A percentile compares a stretch with the other conserved stretches of the same genome.
Conservation (phyloP, 78 protist species). For the Dictyostelium intermedium region DNA sequence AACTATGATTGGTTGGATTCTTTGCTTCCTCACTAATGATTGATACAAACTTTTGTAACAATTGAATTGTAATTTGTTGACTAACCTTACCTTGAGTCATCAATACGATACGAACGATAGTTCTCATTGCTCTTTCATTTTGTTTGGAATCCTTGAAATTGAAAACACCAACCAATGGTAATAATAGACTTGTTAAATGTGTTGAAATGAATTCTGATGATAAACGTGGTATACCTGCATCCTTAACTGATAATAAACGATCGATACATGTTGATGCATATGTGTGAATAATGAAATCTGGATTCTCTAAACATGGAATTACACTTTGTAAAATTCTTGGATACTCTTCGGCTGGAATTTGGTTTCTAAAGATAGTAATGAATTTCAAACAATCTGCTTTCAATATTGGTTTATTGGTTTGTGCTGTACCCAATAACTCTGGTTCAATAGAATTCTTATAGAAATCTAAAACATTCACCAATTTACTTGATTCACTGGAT, state of each 20-base stretch:
- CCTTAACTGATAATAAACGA: slow-evolving; percentile 80
- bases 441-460: slow-evolving; percentile 83
- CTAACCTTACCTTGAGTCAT: slow-evolving; percentile 24
- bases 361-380: slow-evolving; percentile 87
- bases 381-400: slow-evolving; percentile 94
- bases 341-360: slow-evolving; percentile 60
- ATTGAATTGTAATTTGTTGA: neutral
- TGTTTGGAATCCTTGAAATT: slow-evolving; percentile 31
- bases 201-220: neutral
- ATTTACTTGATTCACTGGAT: neutral
- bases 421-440: slow-evolving; percentile 63
- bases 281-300: slow-evolving; percentile 86
- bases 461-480: slow-evolving; percentile 75
- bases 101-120: slow-evolving; percentile 41
- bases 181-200: slow-evolving; percentile 40
- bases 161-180: slow-evolving; percentile 75
- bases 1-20: slow-evolving; percentile 94
- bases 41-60: slow-evolving; percentile 21
- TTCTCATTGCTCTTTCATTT: slow-evolving; percentile 83
- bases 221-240: slow-evolving; percentile 51
- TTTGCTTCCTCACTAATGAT: slow-evolving; percentile 73
- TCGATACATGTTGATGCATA: slow-evolving; percentile 92
- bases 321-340: slow-evolving; percentile 34
- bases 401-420: slow-evolving; percentile 71
- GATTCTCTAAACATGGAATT: slow-evolving; percentile 23